Conservation (phyloP, 108 stramenopile genomes). For the Schizochytrium sp. region DNA sequence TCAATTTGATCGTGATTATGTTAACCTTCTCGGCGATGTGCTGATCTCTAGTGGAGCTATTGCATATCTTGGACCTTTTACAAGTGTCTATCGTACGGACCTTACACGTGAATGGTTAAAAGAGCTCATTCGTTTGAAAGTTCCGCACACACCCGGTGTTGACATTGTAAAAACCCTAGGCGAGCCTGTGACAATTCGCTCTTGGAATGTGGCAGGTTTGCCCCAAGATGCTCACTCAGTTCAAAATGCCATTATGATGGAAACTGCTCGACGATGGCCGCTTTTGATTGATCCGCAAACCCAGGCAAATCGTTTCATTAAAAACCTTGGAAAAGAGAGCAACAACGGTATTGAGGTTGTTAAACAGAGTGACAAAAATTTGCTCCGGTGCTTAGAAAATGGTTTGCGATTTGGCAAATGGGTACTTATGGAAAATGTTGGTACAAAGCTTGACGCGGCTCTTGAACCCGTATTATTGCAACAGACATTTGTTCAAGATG, state of each 20-base stretch:
- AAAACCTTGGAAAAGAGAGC: constrained; percentile 78
- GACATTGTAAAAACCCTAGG: constrained; percentile 70
- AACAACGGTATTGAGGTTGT: constrained; percentile 78
- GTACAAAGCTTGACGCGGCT: constrained; percentile 78
- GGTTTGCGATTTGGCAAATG: constrained; percentile 81
- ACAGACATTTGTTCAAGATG: constrained; percentile 80
- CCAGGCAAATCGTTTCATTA: constrained; percentile 79
- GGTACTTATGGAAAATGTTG: constrained; percentile 80
- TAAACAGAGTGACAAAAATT: constrained; percentile 76
- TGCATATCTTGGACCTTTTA: constrained; percentile 77
- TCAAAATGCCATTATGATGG: constrained; percentile 81
- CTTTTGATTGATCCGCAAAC: constrained; percentile 81
- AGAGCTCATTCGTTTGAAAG: constrained; percentile 61
- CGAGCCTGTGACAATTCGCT: constrained; percentile 71
- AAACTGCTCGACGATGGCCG: constrained; percentile 78
- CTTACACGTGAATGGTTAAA: constrained; percentile 72
- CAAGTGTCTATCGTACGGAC: constrained; percentile 70
- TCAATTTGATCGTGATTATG: constrained; percentile 66
- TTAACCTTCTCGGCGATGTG: constrained; percentile 74
- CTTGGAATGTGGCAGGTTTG: constrained; percentile 74
- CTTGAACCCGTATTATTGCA: constrained; percentile 81
- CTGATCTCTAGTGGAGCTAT: constrained; percentile 75
- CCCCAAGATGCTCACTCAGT: constrained; percentile 75
- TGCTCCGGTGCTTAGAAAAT: constrained; percentile 77
- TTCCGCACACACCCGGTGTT: constrained; percentile 72